phyloP scores from a whole-genome alignment of 495 filamentous ascomycete species.

The Penicillium riverlandense region DNA sequence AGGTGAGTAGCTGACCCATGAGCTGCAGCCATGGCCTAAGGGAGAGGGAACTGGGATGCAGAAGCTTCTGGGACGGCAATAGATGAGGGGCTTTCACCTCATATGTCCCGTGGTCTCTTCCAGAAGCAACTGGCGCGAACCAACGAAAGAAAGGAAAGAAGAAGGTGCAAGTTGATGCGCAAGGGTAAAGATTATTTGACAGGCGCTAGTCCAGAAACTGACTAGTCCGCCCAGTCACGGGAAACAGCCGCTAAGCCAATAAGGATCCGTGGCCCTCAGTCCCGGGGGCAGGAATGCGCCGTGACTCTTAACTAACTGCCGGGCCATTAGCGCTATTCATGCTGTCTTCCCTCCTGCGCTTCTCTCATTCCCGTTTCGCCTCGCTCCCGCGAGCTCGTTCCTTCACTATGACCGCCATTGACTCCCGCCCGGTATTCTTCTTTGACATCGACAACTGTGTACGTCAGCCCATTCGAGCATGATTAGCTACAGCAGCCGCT shows the following conservation, averaged over 20 bases:
- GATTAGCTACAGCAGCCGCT: constrained; percentile 1
- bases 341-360: not conserved
- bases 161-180: no score
- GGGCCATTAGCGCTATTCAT: not conserved
- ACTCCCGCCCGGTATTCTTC: constrained; percentile 61
- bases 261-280: no score
- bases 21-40: constrained; percentile 31
- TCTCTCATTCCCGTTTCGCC: constrained; percentile 12
- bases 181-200: no score
- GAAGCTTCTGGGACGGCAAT: not conserved
- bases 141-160: no score
- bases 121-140: no score
- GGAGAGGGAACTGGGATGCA: not conserved
- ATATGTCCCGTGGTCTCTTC: no score
- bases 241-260: no score
- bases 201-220: no score
- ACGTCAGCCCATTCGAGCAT: constrained; percentile 21
- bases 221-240: no score
- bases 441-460: constrained; percentile 98
- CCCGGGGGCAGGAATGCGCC: no score
- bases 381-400: constrained; percentile 1
- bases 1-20: constrained; percentile 26
- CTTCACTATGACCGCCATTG: constrained; percentile 20
- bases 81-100: not conserved
- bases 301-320: no score